Percentiles rank a stretch among this genome's conserved stretches.
These are phyloP conservation scores for Globisporangium acanthophoron DNA, from an alignment of 352 stramenopile genomes.

Conservation along the genomic window DNA sequence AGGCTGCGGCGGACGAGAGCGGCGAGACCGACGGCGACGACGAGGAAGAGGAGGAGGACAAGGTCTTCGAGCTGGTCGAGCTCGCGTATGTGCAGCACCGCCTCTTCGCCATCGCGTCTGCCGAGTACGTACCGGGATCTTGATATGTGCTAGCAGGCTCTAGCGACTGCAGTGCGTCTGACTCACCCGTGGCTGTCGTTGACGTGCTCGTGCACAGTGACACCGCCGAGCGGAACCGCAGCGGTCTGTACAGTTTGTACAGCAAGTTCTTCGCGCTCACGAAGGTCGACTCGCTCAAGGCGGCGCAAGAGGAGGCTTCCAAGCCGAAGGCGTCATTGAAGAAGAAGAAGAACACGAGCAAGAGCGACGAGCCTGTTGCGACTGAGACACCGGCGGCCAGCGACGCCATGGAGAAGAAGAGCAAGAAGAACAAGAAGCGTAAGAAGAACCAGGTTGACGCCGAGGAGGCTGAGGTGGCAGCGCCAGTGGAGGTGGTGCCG, in stretches of 20 bases:
- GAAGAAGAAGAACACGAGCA: conserved; percentile 22
- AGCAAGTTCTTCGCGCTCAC: conserved; percentile 64
- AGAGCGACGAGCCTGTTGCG: neutral
- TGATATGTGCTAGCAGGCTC: neutral
- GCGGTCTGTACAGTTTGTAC: conserved; percentile 74
- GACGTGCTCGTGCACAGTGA: conserved; percentile 20
- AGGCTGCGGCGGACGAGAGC: conserved; percentile 30
- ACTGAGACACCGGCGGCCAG: conserved; percentile 2
- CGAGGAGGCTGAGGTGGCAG: conserved; percentile 7
- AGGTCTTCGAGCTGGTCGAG: conserved; percentile 62
- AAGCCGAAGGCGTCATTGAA: conserved; percentile 15
- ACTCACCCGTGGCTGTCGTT: conserved; percentile 3
- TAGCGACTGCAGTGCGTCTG: neutral
- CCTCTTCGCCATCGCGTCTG: conserved; percentile 71
- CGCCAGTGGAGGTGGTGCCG: neutral
- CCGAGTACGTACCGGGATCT: conserved; percentile 35
- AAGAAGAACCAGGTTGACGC: conserved; percentile 25
- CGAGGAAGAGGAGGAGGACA: conserved; percentile 40
- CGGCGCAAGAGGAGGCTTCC: conserved; percentile 27
- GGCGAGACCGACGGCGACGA: conserved; percentile 47
- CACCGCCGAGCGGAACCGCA: conserved; percentile 74
- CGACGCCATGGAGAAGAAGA: conserved; percentile 17
- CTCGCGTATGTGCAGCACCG: conserved; percentile 68
- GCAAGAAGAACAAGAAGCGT: conserved; percentile 43
- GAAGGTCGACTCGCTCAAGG: conserved; percentile 74